Base-by-base conservation (phyloP, 2,329 filamentous ascomycete species). In the Verruconis gallopava region DNA sequence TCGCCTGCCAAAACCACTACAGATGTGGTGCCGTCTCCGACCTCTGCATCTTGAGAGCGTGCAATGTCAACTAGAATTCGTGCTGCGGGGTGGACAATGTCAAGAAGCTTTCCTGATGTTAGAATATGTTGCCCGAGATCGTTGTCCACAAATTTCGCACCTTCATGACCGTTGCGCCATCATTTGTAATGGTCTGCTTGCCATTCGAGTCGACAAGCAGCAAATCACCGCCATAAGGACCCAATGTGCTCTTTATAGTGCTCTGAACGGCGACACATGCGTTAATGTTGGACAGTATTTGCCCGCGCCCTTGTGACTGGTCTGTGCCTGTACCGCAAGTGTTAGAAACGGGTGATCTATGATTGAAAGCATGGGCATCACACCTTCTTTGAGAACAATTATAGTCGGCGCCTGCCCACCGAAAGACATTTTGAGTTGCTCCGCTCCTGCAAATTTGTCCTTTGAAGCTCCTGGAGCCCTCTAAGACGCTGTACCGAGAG, bases 131-230 rank as follows among this genome's bases (percentile, higher is more conserved):
- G 9, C 6, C 15, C 12, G 2, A 32, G 35, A 34, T 12, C 33
- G 40, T 41, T 22, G 40, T 47, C 44, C 32, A 33, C 14, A 3
- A 41, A 25, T 35, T 40, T 43, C 64, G 53, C 62, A 85, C 84
- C 79, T 95, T 96, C 91, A 98, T 98, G 47, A 96, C 91, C 39
- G 91, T 98, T 38, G 91, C 91, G 58, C 91, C 91, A 68, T 98
- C 91, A 66, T 98, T 98, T 54, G 91, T 98, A 60, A 98, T 96
- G 43, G 91, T 98, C 68, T 95, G 86, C 63, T 69, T 80, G 62
- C 91, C 91, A 71, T 95, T 95, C 63, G 79, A 80, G 65, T 96
- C 91, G 44, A 96, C 89, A 67, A 98, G 80, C 61, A 98, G 73
- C 60, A 96, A 68, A 67, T 98, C 91, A 57, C 91, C 91, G 60